These are phyloP conservation scores for Piper longum DNA, from an alignment of 164 flowering plant genomes.

Conservation along the genomic window DNA sequence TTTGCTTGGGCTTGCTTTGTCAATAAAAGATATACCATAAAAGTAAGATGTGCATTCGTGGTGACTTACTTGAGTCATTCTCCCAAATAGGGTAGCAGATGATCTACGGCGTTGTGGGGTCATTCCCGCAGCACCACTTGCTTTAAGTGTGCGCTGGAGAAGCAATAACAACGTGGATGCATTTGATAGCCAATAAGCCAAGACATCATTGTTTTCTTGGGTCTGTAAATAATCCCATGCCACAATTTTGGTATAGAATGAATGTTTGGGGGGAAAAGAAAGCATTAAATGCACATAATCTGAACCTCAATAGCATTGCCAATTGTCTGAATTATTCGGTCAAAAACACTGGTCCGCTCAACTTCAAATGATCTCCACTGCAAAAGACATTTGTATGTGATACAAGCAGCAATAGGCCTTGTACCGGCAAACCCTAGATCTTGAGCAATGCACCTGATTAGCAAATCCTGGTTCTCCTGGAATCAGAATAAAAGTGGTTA, in stretches of 20 bases:
- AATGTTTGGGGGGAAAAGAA: neutral
- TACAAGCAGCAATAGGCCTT: constrained; percentile 93
- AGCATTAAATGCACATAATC: neutral
- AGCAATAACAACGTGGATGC: constrained; percentile 84
- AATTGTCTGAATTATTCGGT: constrained; percentile 85
- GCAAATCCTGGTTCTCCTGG: constrained; percentile 14
- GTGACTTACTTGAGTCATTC: constrained; percentile 78
- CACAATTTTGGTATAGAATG: neutral
- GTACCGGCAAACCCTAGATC: constrained; percentile 75
- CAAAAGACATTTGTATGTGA: constrained; percentile 88
- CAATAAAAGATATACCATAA: no score
- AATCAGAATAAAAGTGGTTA: neutral
- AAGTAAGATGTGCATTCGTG: neutral
- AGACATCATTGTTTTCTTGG: constrained; percentile 71
- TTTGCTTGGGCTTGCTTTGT: no score
- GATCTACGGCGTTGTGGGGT: constrained; percentile 77
- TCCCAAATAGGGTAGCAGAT: constrained; percentile 81
- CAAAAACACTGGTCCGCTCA: constrained; percentile 91
- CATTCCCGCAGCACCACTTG: constrained; percentile 92
- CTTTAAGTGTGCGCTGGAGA: constrained; percentile 90
- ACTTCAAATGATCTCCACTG: constrained; percentile 99
- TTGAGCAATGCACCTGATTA: constrained; percentile 51
- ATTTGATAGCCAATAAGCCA: constrained; percentile 96
- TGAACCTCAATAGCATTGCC: constrained; percentile 94
- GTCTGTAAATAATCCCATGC: constrained; percentile 22